Conservation (phyloP, 148 eudicot species). For the Agrostemma githago region DNA sequence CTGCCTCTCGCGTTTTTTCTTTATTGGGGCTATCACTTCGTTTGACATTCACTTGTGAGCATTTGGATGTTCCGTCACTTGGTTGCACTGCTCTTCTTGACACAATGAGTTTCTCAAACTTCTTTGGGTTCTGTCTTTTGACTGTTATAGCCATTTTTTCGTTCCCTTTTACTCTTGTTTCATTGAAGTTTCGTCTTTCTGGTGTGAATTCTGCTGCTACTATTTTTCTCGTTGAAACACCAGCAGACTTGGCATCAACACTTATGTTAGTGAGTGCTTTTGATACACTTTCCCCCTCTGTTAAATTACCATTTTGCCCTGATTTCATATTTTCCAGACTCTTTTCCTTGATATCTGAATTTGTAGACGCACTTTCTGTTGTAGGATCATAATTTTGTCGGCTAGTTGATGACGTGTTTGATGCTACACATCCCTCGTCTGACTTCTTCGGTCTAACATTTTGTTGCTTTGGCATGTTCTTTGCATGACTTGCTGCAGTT, state of each 20-base stretch:
- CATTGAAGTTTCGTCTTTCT: slow-evolving; percentile 21
- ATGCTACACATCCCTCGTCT: slow-evolving; percentile 23
- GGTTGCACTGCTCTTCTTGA: slow-evolving; percentile 23
- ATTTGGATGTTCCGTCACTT: slow-evolving; percentile 15
- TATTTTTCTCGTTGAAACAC: slow-evolving; percentile 24
- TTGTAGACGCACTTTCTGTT: slow-evolving; percentile 10
- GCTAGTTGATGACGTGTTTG: slow-evolving; percentile 25
- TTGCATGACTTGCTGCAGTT: slow-evolving; percentile 25
- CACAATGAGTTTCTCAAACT: slow-evolving; percentile 20
- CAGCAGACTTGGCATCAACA: slow-evolving; percentile 28
- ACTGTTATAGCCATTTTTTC: slow-evolving; percentile 36
- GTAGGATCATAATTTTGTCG: slow-evolving; percentile 18
- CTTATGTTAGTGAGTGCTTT: slow-evolving; percentile 12
- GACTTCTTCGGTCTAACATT: slow-evolving; percentile 20
- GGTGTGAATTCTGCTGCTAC: slow-evolving; percentile 20
- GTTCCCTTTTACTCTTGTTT: slow-evolving; percentile 28
- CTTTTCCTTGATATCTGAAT: slow-evolving; percentile 19
- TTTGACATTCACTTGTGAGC: slow-evolving; percentile 19
- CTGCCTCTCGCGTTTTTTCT: slow-evolving; percentile 20
- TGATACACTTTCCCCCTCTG: slow-evolving; percentile 20
- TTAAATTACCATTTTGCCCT: slow-evolving; percentile 20
- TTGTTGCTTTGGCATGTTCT: slow-evolving; percentile 27
- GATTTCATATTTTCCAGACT: slow-evolving; percentile 19
- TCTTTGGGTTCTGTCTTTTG: slow-evolving; percentile 32
- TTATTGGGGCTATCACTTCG: slow-evolving; percentile 9